A percentile compares a stretch with the other conserved stretches of the same genome.
Evolutionary conservation across 2,329 filamentous ascomycete species (phyloP).

Genomic region (Epichloe brachyelytri): DNA sequence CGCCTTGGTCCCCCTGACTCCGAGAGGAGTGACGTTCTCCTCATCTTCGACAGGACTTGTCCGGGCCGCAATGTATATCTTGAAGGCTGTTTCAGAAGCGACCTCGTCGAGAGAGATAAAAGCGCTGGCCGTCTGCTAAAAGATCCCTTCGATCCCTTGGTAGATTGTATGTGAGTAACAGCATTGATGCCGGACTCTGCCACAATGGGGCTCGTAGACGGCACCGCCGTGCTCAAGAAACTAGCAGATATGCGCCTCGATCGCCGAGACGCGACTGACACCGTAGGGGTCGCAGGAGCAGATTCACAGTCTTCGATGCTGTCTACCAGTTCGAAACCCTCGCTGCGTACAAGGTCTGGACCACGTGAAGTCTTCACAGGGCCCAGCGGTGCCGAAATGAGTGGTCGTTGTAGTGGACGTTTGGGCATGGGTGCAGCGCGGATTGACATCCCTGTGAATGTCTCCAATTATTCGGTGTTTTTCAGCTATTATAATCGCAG

Average conservation of each 20-base stretch:
- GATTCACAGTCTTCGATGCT: slow-evolving; percentile 22
- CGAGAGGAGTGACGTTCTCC: slow-evolving; percentile 15
- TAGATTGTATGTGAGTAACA: slow-evolving; percentile 4
- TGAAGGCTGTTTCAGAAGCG: slow-evolving; percentile 8
- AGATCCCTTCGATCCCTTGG: background rate
- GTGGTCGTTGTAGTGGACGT: slow-evolving; percentile 9
- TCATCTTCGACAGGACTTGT: slow-evolving; percentile 7
- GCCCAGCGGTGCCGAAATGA: slow-evolving; percentile 24
- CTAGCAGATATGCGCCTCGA: slow-evolving; percentile 18
- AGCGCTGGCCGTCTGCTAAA: background rate
- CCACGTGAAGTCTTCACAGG: slow-evolving; percentile 25
- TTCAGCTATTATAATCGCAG: background rate
- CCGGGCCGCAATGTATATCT: slow-evolving; percentile 6
- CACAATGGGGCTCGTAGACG: slow-evolving; percentile 17
- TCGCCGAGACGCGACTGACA: background rate
- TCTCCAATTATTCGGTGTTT: background rate
- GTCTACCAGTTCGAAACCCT: slow-evolving; percentile 21
- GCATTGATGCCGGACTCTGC: slow-evolving; percentile 17
- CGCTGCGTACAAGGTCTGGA: slow-evolving; percentile 21
- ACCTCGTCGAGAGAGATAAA: slow-evolving; percentile 7
- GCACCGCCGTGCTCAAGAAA: slow-evolving; percentile 13
- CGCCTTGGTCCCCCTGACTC: background rate
- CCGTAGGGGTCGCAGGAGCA: background rate
- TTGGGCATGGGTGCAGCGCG: slow-evolving; percentile 8
- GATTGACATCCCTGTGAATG: background rate